Evolutionary conservation across 1,139 yeast genomes (phyloP).

Genomic region (Taphrina sp.): DNA sequence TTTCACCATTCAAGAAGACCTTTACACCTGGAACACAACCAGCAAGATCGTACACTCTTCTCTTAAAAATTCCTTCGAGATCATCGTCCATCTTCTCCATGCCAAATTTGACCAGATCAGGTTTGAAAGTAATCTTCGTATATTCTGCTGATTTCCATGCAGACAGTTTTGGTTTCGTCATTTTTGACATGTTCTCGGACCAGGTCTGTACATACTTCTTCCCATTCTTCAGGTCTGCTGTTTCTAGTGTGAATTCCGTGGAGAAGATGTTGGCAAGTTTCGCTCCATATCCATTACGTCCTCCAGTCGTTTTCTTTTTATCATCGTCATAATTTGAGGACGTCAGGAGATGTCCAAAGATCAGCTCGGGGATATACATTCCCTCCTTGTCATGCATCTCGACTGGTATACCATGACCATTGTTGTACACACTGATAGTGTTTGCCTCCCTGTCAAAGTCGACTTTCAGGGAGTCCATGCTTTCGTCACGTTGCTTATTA

Average conservation of each 20-base stretch:
- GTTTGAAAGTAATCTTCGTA: constrained; percentile 84
- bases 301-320: constrained; percentile 95
- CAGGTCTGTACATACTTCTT: constrained; percentile 75
- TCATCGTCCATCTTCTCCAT: constrained; percentile 83
- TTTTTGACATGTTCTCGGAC: constrained; percentile 79
- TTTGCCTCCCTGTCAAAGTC: constrained; percentile 73
- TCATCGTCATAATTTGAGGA: constrained; percentile 96
- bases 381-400: constrained; percentile 89
- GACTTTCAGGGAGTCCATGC: constrained; percentile 82
- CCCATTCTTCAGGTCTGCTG: constrained; percentile 71
- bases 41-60: constrained; percentile 94
- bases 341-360: constrained; percentile 91
- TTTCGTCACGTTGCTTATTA: constrained; percentile 90
- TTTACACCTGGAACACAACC: constrained; percentile 89
- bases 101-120: constrained; percentile 79
- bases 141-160: constrained; percentile 65
- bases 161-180: constrained; percentile 72
- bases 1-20: constrained; percentile 74
- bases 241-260: constrained; percentile 79
- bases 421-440: constrained; percentile 77
- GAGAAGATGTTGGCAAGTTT: constrained; percentile 91
- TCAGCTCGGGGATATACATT: constrained; percentile 91
- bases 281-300: constrained; percentile 98
- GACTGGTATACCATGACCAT: constrained; percentile 93
- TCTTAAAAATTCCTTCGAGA: constrained; percentile 73